A percentile compares a stretch with the other conserved stretches of the same genome.
Evolutionary conservation across 176 grass and related monocot genomes (phyloP).

Genomic region (Chloris gayana): DNA sequence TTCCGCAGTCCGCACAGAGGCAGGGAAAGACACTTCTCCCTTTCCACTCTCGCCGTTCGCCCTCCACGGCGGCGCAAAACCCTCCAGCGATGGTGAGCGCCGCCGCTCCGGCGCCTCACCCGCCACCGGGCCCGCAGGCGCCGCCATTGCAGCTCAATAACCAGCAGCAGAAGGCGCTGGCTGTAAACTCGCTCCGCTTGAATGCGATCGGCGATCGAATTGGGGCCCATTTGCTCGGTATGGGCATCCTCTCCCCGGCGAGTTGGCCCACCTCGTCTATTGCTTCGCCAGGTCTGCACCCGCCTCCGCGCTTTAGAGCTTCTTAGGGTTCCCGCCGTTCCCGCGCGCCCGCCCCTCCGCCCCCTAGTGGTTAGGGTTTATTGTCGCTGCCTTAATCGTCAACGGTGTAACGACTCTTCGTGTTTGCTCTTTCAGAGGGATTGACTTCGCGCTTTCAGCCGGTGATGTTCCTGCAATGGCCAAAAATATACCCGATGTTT

Average conservation of each 20-base stretch:
- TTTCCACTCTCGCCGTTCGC: neutral
- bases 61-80: constrained; percentile 8
- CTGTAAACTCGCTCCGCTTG: constrained; percentile 21
- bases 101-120: neutral
- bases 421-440: constrained; percentile 60
- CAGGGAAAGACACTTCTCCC: neutral
- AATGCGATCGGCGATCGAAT: constrained; percentile 42
- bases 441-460: constrained; percentile 81
- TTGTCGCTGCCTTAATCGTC: neutral
- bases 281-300: constrained; percentile 43
- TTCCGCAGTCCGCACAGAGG: neutral
- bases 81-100: constrained; percentile 30
- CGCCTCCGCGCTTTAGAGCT: neutral
- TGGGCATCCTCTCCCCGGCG: neutral
- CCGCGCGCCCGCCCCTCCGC: neutral
- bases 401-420: neutral
- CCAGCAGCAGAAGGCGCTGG: constrained; percentile 35
- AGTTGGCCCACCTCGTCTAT: constrained; percentile 48
- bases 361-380: constrained; percentile 40
- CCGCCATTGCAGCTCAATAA: constrained; percentile 22
- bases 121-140: neutral
- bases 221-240: constrained; percentile 26
- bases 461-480: constrained; percentile 61
- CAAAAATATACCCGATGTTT: constrained; percentile 53
- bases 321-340: constrained; percentile 7